Conservation (phyloP, 1,284 basidiomycete species). For the Cryptococcus jaspeensis region DNA sequence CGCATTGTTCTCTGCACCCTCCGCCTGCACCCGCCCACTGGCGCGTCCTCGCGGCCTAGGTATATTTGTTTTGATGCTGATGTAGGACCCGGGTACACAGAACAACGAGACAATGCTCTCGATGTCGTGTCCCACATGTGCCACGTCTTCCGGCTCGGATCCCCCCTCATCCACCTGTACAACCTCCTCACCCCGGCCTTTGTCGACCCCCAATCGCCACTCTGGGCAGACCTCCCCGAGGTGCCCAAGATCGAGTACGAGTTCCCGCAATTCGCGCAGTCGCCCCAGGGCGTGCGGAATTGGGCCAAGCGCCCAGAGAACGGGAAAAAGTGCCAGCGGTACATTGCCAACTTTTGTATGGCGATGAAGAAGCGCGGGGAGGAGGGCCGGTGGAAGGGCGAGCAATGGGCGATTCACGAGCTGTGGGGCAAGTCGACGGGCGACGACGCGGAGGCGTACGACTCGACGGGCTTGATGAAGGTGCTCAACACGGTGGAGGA, state of each 20-base stretch:
- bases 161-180: constrained; percentile 91
- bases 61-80: not conserved
- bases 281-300: constrained; percentile 68
- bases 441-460: constrained; percentile 42
- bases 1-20: too few species aligned
- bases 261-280: constrained; percentile 59
- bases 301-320: constrained; percentile 64
- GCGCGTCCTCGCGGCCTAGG: not conserved
- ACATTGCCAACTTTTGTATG: constrained; percentile 59
- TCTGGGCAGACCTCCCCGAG: constrained; percentile 56
- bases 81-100: constrained; percentile 18
- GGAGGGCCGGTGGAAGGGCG: constrained; percentile 54
- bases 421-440: constrained; percentile 86
- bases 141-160: constrained; percentile 88
- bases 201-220: constrained; percentile 56
- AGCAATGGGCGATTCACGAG: constrained; percentile 64
- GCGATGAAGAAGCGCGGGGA: constrained; percentile 53
- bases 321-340: constrained; percentile 68
- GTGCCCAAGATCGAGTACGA: constrained; percentile 43
- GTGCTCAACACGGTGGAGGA: constrained; percentile 87
- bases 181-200: constrained; percentile 74
- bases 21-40: not conserved
- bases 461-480: constrained; percentile 76
- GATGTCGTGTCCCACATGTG: constrained; percentile 80
- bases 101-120: constrained; percentile 50